phyloP scores from a whole-genome alignment of 192 early-diverging fungal genomes.

The Podochytrium sp. region DNA sequence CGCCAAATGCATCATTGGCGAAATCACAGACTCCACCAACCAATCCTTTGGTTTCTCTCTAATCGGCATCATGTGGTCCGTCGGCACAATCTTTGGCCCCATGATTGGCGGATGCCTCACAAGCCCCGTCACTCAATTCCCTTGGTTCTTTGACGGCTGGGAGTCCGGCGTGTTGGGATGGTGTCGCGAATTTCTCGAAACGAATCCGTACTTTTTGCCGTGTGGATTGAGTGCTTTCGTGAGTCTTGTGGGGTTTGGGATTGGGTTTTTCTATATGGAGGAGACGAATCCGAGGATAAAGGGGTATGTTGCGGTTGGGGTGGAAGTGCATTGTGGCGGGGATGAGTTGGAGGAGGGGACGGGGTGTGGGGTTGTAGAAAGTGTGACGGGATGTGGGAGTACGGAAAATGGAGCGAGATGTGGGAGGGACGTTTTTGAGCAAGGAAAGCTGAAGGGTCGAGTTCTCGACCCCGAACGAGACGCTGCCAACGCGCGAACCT shows the following conservation, averaged over 20 bases:
- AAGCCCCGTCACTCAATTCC: constrained; percentile 72
- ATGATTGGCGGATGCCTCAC: constrained; percentile 81
- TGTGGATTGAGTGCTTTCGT: constrained; percentile 71
- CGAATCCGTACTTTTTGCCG: constrained; percentile 84
- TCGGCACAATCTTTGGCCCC: constrained; percentile 57
- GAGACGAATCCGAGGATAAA: constrained; percentile 36
- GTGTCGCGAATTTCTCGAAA: constrained; percentile 56
- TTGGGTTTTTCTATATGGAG: constrained; percentile 55
- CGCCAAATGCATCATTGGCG: constrained; percentile 79
- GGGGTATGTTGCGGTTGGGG: background rate
- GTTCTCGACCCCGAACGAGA: too few relatives aligned
- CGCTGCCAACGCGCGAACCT: background rate
- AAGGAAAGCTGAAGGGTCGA: too few relatives aligned
- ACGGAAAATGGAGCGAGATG: background rate
- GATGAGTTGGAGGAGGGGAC: background rate
- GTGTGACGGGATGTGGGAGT: too few relatives aligned
- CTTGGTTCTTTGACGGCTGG: constrained; percentile 56
- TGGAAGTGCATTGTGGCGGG: background rate
- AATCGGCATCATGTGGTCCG: constrained; percentile 56
- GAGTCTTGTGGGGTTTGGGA: constrained; percentile 63
- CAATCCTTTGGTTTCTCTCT: constrained; percentile 75
- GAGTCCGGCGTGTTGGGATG: too few relatives aligned
- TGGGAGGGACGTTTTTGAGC: too few relatives aligned
- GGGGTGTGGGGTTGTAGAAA: background rate
- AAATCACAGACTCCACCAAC: constrained; percentile 85